A percentile compares a stretch with the other conserved stretches of the same genome.
phyloP scores from a whole-genome alignment of 2,329 filamentous ascomycete genomes.

The Aspergillus clavatus region DNA sequence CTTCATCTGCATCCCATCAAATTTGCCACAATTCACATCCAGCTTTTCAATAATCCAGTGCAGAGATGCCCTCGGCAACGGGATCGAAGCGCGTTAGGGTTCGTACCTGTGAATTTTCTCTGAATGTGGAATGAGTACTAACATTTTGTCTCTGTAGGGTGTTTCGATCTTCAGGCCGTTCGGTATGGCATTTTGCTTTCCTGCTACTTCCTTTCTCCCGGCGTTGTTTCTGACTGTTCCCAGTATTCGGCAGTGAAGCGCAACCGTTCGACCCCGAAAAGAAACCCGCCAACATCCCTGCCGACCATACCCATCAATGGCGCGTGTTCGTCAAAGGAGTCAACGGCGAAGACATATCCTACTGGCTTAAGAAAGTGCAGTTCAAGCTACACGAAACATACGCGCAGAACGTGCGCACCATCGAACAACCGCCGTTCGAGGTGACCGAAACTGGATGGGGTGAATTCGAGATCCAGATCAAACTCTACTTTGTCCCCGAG shows the following conservation, averaged over 20 bases:
- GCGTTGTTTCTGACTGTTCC: slow-evolving; percentile 1
- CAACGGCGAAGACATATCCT: slow-evolving; percentile 83
- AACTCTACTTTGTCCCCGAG: slow-evolving; percentile 86
- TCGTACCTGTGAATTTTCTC: slow-evolving; percentile 12
- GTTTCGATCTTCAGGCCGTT: slow-evolving; percentile 47
- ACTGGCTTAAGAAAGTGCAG: slow-evolving; percentile 94
- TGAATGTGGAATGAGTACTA: slow-evolving; percentile 11
- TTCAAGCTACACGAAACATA: slow-evolving; percentile 99
- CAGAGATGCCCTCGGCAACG: slow-evolving; percentile 51
- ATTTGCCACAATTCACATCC: not conserved
- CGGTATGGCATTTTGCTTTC: slow-evolving; percentile 26
- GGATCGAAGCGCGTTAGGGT: slow-evolving; percentile 52
- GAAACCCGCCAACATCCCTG: slow-evolving; percentile 69
- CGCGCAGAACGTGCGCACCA: slow-evolving; percentile 78
- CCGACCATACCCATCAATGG: slow-evolving; percentile 96
- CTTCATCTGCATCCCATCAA: not conserved
- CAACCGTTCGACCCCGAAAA: slow-evolving; percentile 70
- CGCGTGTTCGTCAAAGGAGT: slow-evolving; percentile 88
- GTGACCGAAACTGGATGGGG: slow-evolving; percentile 95
- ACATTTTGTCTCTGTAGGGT: slow-evolving; percentile 29
- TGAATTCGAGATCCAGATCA: slow-evolving; percentile 94
- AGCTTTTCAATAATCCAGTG: not conserved
- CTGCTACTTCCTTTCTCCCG: not conserved
- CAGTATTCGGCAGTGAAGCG: slow-evolving; percentile 77
- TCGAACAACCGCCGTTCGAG: slow-evolving; percentile 76